Percentiles rank a stretch among this genome's conserved stretches.
Conservation (phyloP, 192 early-diverging fungal species). For the Pilobolus umbonatus region DNA sequence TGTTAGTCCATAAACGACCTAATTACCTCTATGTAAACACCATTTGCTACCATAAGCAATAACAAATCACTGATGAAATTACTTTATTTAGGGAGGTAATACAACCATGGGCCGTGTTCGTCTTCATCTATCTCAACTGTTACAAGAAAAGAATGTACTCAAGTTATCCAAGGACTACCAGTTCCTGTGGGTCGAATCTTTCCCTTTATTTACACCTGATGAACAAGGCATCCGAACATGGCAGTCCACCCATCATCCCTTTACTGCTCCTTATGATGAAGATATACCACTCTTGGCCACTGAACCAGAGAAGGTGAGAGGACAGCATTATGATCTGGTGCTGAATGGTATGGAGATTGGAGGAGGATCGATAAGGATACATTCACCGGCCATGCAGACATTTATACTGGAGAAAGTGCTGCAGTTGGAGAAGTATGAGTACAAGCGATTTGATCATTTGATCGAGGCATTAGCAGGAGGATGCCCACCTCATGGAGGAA, state of each 20-base stretch:
- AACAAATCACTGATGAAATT: not conserved
- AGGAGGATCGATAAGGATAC: constrained; percentile 86
- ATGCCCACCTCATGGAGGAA: constrained; percentile 88
- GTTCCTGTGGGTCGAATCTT: constrained; percentile 86
- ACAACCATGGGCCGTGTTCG: constrained; percentile 60
- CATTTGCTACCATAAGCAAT: not conserved
- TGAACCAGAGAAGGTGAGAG: constrained; percentile 58
- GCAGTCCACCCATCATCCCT: constrained; percentile 86
- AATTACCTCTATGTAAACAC: constrained; percentile 38
- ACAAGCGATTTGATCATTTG: constrained; percentile 71
- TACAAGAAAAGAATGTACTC: constrained; percentile 50
- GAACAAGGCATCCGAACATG: constrained; percentile 38
- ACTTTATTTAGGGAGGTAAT: constrained; percentile 33
- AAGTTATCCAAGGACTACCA: constrained; percentile 47
- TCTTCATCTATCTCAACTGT: constrained; percentile 41
- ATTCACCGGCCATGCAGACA: constrained; percentile 69
- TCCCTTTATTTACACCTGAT: constrained; percentile 81
- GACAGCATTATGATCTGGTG: constrained; percentile 88
- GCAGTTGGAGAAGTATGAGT: constrained; percentile 49
- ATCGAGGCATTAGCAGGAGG: constrained; percentile 75
- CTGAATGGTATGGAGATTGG: constrained; percentile 90
- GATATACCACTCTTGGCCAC: constrained; percentile 60
- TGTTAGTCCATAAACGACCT: constrained; percentile 51
- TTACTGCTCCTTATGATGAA: constrained; percentile 74
- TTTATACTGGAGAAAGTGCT: constrained; percentile 72